A percentile compares a stretch with the other conserved stretches of the same genome.
Conservation (phyloP, 164 flowering plant genomes). For the Aristolochia californica region DNA sequence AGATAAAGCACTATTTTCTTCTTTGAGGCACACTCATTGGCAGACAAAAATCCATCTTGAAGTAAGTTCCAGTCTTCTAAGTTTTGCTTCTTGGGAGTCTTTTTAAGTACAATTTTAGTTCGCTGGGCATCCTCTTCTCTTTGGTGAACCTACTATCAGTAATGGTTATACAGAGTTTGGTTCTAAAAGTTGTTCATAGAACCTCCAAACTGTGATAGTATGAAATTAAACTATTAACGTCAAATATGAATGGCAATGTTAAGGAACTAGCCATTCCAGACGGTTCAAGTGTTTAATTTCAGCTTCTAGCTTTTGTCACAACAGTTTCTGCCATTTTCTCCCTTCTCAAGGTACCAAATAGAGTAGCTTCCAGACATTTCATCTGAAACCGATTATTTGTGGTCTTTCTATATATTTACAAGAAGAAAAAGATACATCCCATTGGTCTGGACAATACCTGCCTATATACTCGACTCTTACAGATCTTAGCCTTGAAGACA, state of each 20-base stretch:
- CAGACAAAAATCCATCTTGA: slow-evolving; percentile 31
- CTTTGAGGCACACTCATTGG: slow-evolving; percentile 48
- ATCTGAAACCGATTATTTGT: slow-evolving; percentile 21
- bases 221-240: neutral
- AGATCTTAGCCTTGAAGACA: slow-evolving; percentile 7
- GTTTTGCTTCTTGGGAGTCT: slow-evolving; percentile 54
- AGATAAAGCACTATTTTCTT: slow-evolving; percentile 49
- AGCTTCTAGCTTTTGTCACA: slow-evolving; percentile 35
- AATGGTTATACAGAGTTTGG: neutral
- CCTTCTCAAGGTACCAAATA: slow-evolving; percentile 56
- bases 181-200: neutral
- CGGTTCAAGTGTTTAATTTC: slow-evolving; percentile 51
- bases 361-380: slow-evolving; percentile 29
- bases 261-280: slow-evolving; percentile 28
- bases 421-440: neutral
- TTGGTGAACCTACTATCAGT: slow-evolving; percentile 34
- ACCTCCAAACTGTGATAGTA: neutral
- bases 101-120: slow-evolving; percentile 40
- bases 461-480: slow-evolving; percentile 7
- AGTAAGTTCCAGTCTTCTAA: slow-evolving; percentile 38
- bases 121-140: slow-evolving; percentile 50
- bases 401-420: neutral
- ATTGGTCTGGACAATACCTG: slow-evolving; percentile 27
- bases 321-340: slow-evolving; percentile 52
- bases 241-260: neutral